Conservation (phyloP, 1,284 basidiomycete genomes). For the Cryptococcus floricola region DNA sequence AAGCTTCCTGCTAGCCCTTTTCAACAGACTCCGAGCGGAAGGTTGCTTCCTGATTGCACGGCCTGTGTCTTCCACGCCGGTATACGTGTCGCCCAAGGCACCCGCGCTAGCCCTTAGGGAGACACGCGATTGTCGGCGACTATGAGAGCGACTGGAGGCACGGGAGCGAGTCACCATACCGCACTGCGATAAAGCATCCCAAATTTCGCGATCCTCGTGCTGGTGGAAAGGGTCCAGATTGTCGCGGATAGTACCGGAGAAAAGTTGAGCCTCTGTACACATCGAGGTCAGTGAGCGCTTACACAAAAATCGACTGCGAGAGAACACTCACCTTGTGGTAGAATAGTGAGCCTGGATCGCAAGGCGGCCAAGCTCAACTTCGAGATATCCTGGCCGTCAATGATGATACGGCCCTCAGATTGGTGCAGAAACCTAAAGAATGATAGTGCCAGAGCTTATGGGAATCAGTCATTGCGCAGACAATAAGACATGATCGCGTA, state of each 20-base stretch:
- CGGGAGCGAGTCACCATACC: constrained; percentile 41
- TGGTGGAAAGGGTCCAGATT: constrained; percentile 53
- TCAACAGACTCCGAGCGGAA: constrained; percentile 5
- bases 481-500: constrained; percentile 8
- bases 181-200: constrained; percentile 54
- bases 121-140: constrained; percentile 14
- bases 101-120: neutral
- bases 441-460: constrained; percentile 47
- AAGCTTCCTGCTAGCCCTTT: constrained; percentile 14
- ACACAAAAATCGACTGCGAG: neutral
- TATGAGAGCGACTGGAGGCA: constrained; percentile 25
- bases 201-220: constrained; percentile 53
- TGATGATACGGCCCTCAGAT: constrained; percentile 46
- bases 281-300: neutral
- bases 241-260: constrained; percentile 49
- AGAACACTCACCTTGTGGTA: constrained; percentile 49
- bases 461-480: neutral
- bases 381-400: constrained; percentile 53
- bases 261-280: constrained; percentile 48
- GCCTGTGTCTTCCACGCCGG: neutral
- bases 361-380: constrained; percentile 51
- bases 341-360: constrained; percentile 53
- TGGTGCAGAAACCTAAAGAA: constrained; percentile 55
- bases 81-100: no score
- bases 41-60: constrained; percentile 1